These are phyloP conservation scores for Cladophialophora immunda DNA, from an alignment of 2,329 filamentous ascomycete genomes.

Conservation along the genomic window DNA sequence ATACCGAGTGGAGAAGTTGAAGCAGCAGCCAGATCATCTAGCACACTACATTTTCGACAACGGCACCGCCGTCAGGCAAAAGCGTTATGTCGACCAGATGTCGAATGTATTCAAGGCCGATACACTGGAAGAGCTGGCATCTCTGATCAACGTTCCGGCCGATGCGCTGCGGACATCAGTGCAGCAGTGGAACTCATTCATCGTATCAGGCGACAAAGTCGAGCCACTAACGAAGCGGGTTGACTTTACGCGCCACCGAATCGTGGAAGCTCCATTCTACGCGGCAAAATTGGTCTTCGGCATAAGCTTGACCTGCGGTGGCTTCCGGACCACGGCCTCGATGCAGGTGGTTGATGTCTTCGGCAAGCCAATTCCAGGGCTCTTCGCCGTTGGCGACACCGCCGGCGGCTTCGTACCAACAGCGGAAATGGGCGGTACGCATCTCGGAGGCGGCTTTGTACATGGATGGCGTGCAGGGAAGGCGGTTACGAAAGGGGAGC, in stretches of 20 bases:
- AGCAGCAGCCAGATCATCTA: slow-evolving; percentile 9
- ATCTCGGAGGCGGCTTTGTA: slow-evolving; percentile 21
- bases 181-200: slow-evolving; percentile 21
- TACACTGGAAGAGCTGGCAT: slow-evolving; percentile 20
- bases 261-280: slow-evolving; percentile 17
- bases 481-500: slow-evolving; percentile 9
- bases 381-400: slow-evolving; percentile 23
- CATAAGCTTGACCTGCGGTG: slow-evolving; percentile 20
- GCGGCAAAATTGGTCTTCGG: slow-evolving; percentile 10
- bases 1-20: slow-evolving; percentile 14
- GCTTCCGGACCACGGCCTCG: slow-evolving; percentile 15
- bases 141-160: slow-evolving; percentile 11
- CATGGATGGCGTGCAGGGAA: slow-evolving; percentile 18
- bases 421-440: slow-evolving; percentile 23
- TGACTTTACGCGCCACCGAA: slow-evolving; percentile 8
- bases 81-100: slow-evolving; percentile 16
- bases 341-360: slow-evolving; percentile 24
- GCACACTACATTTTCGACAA: slow-evolving; percentile 24
- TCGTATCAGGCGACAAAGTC: slow-evolving; percentile 9
- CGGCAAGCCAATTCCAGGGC: slow-evolving; percentile 20
- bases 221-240: slow-evolving; percentile 22
- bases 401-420: slow-evolving; percentile 19
- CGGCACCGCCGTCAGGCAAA: neutral
- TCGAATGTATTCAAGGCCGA: slow-evolving; percentile 2
- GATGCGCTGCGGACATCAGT: neutral